Base-by-base conservation (phyloP, 148 eudicot species). In the Selenicereus undatus region DNA sequence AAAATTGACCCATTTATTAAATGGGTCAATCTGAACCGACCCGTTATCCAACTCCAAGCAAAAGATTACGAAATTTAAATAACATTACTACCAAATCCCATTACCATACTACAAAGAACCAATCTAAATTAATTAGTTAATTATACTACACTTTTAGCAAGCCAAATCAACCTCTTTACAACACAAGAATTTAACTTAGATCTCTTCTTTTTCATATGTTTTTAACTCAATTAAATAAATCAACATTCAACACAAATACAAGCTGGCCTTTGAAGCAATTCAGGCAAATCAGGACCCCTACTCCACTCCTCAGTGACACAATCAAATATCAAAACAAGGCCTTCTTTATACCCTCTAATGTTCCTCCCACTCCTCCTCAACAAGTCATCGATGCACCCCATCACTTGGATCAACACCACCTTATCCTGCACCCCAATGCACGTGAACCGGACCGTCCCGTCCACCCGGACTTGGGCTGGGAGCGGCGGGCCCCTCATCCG, bases 401-500 rank as follows among this genome's bases (percentile, higher is more conserved):
- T 88, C 5, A 89, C 91, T 77, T 91, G 95, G n/a, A 91, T 78
- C 75, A 95, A 73, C 73, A 90, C 93, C 90, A 91, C 96, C 92
- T 85, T 91, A 24, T 90, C 90, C 81, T 88, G 90, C 80, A 88
- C 88, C 81, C 91, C 97, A 0, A 91, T 91, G 74, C 94, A 89
- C 5, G 88, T 78, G 54, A 89, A 95, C 86, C 95, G 89, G 86
- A 91, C 94, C 65, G 88, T 85, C 48, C 97, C 84, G 26, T 93
- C 95, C 71, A 94, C 27, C 43, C 95, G 79, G 9, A 89, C 87
- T 76, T 89, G 95, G 60, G 84, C 88, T 83, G 91, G 88, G 51
- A 89, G n/a, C 35, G 98, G 97, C 60, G 98, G 97, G 9, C 87
- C 69, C 83, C 81, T 91, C 82, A 94, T 83, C 75, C 95, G 73